A percentile compares a stretch with the other conserved stretches of the same genome.
phyloP scores from a whole-genome alignment of 129 eudicot genomes.

The Tagetes erecta region DNA sequence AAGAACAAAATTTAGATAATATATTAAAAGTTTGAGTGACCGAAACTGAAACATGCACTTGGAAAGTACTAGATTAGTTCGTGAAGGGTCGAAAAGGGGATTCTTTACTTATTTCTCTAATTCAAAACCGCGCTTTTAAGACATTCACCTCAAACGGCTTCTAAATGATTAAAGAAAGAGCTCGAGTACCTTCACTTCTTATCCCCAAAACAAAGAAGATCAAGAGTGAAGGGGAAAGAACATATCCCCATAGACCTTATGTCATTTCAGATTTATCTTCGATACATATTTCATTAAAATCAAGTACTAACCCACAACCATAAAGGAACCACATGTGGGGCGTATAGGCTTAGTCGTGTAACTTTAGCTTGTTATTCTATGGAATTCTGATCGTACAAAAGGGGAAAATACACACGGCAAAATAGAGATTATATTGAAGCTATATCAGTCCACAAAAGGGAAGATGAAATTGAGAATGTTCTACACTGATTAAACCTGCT shows the following conservation, averaged over 20 bases:
- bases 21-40: neutral
- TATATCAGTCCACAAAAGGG: slow-evolving; percentile 34
- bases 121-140: no score
- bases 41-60: no score
- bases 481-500: slow-evolving; percentile 28
- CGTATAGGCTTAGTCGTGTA: neutral
- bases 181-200: no score
- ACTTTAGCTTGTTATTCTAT: neutral
- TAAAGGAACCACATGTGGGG: neutral
- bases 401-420: slow-evolving; percentile 8
- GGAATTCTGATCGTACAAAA: neutral
- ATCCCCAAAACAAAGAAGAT: no score
- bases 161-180: no score
- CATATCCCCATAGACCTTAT: no score
- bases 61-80: no score
- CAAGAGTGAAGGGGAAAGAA: no score
- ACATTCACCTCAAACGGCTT: no score
- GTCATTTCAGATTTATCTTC: neutral
- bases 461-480: slow-evolving; percentile 16
- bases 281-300: neutral
- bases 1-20: no score
- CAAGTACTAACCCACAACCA: neutral
- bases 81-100: no score
- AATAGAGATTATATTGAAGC: slow-evolving; percentile 28
- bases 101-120: no score